Evolutionary conservation across 2,329 filamentous ascomycete species (phyloP), one percentile per base, ranked within the genome.

Genomic region (Colletotrichum camelliae): DNA sequence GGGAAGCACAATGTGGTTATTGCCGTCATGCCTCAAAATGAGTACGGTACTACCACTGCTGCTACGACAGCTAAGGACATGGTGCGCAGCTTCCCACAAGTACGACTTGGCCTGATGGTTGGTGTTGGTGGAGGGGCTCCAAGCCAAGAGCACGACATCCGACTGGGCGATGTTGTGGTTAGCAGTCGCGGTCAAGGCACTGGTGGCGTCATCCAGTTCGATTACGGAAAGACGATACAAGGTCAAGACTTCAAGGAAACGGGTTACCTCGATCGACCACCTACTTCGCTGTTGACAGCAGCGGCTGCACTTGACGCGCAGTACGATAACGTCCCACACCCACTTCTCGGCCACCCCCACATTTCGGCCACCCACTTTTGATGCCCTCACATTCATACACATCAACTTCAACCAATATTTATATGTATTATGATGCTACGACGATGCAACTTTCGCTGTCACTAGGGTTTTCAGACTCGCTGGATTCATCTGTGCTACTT

Each of bases 31-130:
- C 77, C 79, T 1, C 21, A 58, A 0, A 21, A 48, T 0, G 43
- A 48, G 43, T 48, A 21, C n/a, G n/a, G n/a, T n/a, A n/a, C n/a
- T n/a, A n/a, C 77, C 21, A 77, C 65, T 1, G 68, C 68, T 3
- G 64, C 69, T 7, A 58, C 65, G 13, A 82, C 81, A 4, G 83
- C 80, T 0, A 76, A 62, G 9, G 70, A 81, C 35, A 81, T 85
- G 79, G 61, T 82, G 4, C 82, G 76, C 69, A 85, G 52, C 6
- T 35, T 70, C 13, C 55, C 35, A 1, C 18, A 52, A 1, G 1
- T 70, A 2, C 67, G 35, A 0, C 2, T 76, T 1, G 74, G 78
- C 0, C 52, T 82, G 5, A 77, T 82, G 61, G 81, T 82, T 0
- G 43, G 43, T 4, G 4, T 48, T 0, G 81, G 82, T 9, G 80